Evolutionary conservation across 805 yeast genomes (phyloP), one percentile per base, ranked within the genome.

Genomic region (Scheffersomyces coipomensis): DNA sequence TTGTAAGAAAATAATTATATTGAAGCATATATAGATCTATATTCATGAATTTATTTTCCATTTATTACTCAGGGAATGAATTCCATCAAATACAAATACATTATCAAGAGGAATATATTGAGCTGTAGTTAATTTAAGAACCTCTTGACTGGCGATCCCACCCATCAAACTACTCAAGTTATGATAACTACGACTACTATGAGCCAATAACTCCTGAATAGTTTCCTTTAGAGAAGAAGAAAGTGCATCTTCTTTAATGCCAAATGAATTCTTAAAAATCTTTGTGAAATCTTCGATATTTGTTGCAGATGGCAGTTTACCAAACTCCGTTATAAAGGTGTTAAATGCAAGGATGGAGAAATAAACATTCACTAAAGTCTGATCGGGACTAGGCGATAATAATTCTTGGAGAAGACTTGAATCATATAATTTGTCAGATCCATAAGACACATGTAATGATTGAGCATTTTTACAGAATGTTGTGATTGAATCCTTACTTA

Each of bases 61-160:
- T 39, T 58, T 70, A 6, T 58, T 67, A 37, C 79, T 73, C 10
- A 67, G 62, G 24, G 85, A 76, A 11, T 63, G 56, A 3, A 83
- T 65, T 1, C 95, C 97, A 56, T 90, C 93, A 57, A 78, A 89
- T 0, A 84, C 71, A 39, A 83, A 66, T 7, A 81, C 62, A 49
- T 88, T 85, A 46, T 83, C 82, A 31, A 88, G 51, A 1, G 97
- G 95, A 4, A 83, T 71, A 49, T 88, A 89, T 59, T 91, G 98
- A 26, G 76, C 75, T 2, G 96, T 88, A 18, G 86, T 52, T 32
- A 79, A 54, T 62, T 93, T 91, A 37, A 88, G 68, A 4, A 78
- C 80, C 56, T 91, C 99, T 55, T 91, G 97, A 3, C 88, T 83
- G 0, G 79, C 89, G 10, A 90, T 66, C 0, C 97, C 98, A 2